These are phyloP conservation scores for Sugiyamaella marilandica DNA, from an alignment of 805 yeast species.

Conservation along the genomic window DNA sequence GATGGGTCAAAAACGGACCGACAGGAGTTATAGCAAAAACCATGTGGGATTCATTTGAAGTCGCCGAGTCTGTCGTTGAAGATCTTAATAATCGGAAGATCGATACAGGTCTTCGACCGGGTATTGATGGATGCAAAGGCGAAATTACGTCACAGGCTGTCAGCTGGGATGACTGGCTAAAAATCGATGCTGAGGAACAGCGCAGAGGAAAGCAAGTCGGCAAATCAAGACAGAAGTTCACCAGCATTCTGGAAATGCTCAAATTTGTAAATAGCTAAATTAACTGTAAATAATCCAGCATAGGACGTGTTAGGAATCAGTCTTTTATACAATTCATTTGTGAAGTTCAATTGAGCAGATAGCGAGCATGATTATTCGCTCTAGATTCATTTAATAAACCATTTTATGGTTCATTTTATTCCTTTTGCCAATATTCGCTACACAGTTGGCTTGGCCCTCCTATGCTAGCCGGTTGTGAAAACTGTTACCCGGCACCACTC, in stretches of 20 bases:
- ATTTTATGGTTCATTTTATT: not conserved
- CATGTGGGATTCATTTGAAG: conserved; percentile 74
- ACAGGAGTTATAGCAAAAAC: conserved; percentile 89
- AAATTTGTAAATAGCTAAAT: not conserved
- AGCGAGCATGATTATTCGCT: too few relatives aligned
- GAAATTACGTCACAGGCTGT: conserved; percentile 33
- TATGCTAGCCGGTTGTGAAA: too few relatives aligned
- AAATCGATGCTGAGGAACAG: conserved; percentile 51
- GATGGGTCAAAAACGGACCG: conserved; percentile 88
- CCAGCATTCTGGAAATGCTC: conserved; percentile 44
- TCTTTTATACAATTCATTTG: too few relatives aligned
- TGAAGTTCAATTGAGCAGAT: too few relatives aligned
- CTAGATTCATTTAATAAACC: too few relatives aligned
- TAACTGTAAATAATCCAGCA: not conserved
- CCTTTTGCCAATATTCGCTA: not conserved
- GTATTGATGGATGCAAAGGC: conserved; percentile 31
- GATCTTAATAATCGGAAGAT: conserved; percentile 43
- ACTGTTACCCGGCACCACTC: not conserved
- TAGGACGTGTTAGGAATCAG: too few relatives aligned
- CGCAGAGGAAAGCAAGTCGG: conserved; percentile 44
- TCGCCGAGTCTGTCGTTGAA: conserved; percentile 59
- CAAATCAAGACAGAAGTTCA: conserved; percentile 57
- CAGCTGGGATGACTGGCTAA: conserved; percentile 65
- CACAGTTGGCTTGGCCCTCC: not conserved
- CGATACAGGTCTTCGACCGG: conserved; percentile 26